Base-by-base conservation (phyloP, 2,329 filamentous ascomycete genomes). In the Colletotrichum cuscutae region DNA sequence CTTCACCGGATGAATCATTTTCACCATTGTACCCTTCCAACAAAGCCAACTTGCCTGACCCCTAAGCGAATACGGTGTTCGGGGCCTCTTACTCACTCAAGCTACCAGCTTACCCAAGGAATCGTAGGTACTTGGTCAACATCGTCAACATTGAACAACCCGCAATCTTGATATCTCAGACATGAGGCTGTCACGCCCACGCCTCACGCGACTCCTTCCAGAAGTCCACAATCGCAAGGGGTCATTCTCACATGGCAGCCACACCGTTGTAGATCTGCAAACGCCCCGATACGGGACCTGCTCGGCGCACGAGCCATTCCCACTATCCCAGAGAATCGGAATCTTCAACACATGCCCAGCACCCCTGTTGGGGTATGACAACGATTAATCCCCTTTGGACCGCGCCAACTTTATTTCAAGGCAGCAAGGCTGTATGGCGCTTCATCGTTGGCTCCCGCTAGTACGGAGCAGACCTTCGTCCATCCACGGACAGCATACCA, bases 371-470 rank as follows among this genome's bases (percentile, higher is more conserved):
- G 30, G 53, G 11, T 42, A 13, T 24, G n/a, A 24, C 28, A 53
- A 32, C 37, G 49, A 28, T 54, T 59, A 9, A 59, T 63, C 65
- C 13, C 5, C 19, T 72, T 68, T 63, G 28, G 22, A 52, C 8
- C 69, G 57, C 28, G 22, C 56, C 30, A 42, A 59, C 37, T 24
- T 4, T 46, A 54, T 19, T 42, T 12, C 52, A 68, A 68, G 58
- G 69, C 58, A 68, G 58, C 69, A 52, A 63, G 30, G 65, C 69
- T 58, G 58, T 37, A 68, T 15, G 4, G 30, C 7, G 24, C 30
- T 56, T 42, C 56, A 5, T 9, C 11, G n/a, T 52, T 9, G n/a
- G 11, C 15, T 30, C 13, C n/a, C 37, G 42, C 28, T 63, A 42
- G 32, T 35, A 35, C 11, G 11, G 32, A 35, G 37, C 2, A 42